Evolutionary conservation across 2,329 filamentous ascomycete genomes (phyloP), one percentile per base, ranked within the genome.

Genomic region (Polychaeton citri): DNA sequence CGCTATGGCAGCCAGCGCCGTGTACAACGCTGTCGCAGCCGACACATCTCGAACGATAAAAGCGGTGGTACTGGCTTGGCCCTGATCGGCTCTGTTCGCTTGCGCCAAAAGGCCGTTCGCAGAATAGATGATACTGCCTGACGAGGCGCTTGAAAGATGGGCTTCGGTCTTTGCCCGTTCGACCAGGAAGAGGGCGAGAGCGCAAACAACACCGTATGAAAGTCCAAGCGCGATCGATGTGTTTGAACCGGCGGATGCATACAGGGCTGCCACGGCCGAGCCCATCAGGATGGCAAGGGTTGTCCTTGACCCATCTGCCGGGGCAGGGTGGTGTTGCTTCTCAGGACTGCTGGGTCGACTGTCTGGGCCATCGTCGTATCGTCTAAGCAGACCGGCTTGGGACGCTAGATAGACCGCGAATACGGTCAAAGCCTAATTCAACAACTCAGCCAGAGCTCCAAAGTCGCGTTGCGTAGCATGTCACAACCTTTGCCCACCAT

Each of bases 401-500:
- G 37, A 36, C 21, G 47, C 36, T n/a, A 43, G 19, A 26, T 41
- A 50, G n/a, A 53, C 33, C 19, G 48, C 30, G 5, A 49, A 34
- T 10, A 51, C 51, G 19, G 54, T 40, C 12, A 54, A 36, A 34
- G 47, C 50, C 52, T 55, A 44, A 33, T 19, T 30, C 35, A 9
- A 32, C 19, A 13, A 45, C 45, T 47, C 48, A 51, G 50, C 43
- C 44, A 44, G 39, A 40, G 39, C 38, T 41, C 38, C 24, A 9
- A 37, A 35, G 12, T 31, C 21, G 19, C n/a, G n/a, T 30, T 16
- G 9, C 30, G 47, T 31, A 13, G 17, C 21, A 28, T 26, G 13
- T 26, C 36, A 40, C 44, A 41, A 66, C 64, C 60, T 67, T 65
- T 16, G 59, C 59, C 52, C 60, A 59, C 57, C 61, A 60, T n/a